Base-by-base conservation (phyloP, 352 stramenopile genomes). In the Phytophthora palmivora region DNA sequence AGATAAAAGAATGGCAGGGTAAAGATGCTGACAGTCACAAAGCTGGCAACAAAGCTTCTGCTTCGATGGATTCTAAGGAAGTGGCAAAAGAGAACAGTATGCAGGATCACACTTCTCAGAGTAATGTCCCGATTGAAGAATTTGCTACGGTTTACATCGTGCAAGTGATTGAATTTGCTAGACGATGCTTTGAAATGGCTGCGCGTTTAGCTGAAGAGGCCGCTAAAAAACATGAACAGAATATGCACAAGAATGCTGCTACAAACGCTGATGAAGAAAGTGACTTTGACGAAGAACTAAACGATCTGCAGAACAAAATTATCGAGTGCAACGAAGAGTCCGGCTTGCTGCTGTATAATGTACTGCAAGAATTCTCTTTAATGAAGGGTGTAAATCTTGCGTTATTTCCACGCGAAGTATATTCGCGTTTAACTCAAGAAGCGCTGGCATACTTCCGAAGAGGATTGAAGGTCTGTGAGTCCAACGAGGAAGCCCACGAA, bases 301-400 rank as follows among this genome's bases (percentile, higher is more conserved):
- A 79, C 6, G 61, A 74, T 9, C 15, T 83, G 9, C 62, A 65
- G 8, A 69, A 50, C 32, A 79, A 56, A 14, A 55, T 82, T 9
- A 67, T 91, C 5, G 82, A 89, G 55, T 86, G 81, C 50, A 78
- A 82, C 42, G 86, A 95, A 72, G 84, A 95, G 45, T 76, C 76
- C n/a, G 84, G 84, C 0, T 43, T 92, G 30, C 26, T 95, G 30
- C 34, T 93, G n/a, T 95, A 85, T 67, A 89, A 82, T 22, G 58
- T 91, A 4, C 42, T 92, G 4, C 81, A 91, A 59, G 85, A 92
- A 66, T 69, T 89, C 15, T 76, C 78, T 0, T 37, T 79, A 37
- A 58, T 90, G 51, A 82, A 80, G 21, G 74, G 82, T 36, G 44
- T 47, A 19, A 72, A 59, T 5, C 33, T 50, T 30, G 39, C 58